Conservation (phyloP, 2,329 filamentous ascomycete genomes). For the Eutypella sp. region DNA sequence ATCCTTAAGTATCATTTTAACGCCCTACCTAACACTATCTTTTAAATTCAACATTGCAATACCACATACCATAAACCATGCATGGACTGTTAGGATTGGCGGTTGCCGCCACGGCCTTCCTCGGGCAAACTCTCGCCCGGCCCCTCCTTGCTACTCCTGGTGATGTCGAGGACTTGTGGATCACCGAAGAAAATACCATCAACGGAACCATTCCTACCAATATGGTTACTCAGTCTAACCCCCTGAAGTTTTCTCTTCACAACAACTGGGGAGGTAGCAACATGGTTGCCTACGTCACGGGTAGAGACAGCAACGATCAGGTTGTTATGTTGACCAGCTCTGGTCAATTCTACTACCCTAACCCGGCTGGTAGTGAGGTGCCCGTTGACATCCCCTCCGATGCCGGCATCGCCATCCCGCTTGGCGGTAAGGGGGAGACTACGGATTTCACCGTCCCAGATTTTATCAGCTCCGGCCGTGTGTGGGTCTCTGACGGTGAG, state of each 20-base stretch:
- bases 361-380: constrained; percentile 22
- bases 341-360: constrained; percentile 35
- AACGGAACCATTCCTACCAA: constrained; percentile 27
- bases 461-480: constrained; percentile 35
- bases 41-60: neutral
- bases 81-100: constrained; percentile 20
- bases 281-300: constrained; percentile 38
- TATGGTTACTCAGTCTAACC: constrained; percentile 6
- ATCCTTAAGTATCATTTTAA: too few species aligned
- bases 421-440: constrained; percentile 31
- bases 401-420: constrained; percentile 30
- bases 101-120: constrained; percentile 16
- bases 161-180: constrained; percentile 25
- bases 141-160: constrained; percentile 28
- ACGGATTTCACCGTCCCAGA: constrained; percentile 34
- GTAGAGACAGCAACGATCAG: constrained; percentile 28
- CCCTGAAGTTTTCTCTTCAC: constrained; percentile 25
- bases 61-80: constrained; percentile 10
- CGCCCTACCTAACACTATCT: too few species aligned
- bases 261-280: constrained; percentile 34
- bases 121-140: constrained; percentile 26
- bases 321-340: constrained; percentile 35
- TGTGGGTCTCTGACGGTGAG: constrained; percentile 36
- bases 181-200: constrained; percentile 34
- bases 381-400: constrained; percentile 26